These are phyloP conservation scores for Zopfochytrium polystomum DNA, from an alignment of 371 early-diverging fungal genomes.

Conservation along the genomic window DNA sequence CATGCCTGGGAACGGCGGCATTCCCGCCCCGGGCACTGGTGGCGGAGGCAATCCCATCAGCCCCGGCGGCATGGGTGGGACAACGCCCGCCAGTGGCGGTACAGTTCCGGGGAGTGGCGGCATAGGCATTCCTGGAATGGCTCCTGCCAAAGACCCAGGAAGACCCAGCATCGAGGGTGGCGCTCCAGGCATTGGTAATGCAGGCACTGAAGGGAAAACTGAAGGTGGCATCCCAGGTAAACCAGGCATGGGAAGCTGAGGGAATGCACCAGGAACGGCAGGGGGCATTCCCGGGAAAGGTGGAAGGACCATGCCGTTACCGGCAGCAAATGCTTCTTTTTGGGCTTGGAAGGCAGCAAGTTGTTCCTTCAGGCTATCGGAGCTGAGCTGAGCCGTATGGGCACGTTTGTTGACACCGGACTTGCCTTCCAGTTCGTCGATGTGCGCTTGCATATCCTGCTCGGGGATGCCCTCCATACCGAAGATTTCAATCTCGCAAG, in stretches of 20 bases:
- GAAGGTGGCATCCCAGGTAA: conserved; percentile 24
- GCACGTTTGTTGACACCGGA: conserved; percentile 19
- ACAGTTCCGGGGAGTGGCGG: conserved; percentile 29
- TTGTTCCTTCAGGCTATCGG: conserved; percentile 34
- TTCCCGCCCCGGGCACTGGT: conserved; percentile 10
- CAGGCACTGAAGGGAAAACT: conserved; percentile 14
- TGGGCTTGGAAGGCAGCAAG: conserved; percentile 40
- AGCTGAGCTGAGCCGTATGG: conserved; percentile 18
- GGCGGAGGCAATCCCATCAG: conserved; percentile 1
- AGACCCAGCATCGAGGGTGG: conserved; percentile 15
- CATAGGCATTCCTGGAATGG: conserved; percentile 2
- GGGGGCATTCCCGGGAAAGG: conserved; percentile 27
- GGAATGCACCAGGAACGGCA: conserved; percentile 14
- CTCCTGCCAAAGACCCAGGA: not conserved
- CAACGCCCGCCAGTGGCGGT: conserved; percentile 9
- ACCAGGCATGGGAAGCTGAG: conserved; percentile 10
- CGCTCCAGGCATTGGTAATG: not conserved
- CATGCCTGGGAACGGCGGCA: conserved; percentile 4
- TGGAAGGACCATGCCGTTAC: not conserved
- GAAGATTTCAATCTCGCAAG: conserved; percentile 84
- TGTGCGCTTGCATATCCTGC: conserved; percentile 71
- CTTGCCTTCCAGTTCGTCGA: conserved; percentile 45
- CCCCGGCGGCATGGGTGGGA: not conserved
- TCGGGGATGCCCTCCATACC: conserved; percentile 93
- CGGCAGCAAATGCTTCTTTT: conserved; percentile 22